Conservation (phyloP, 331 rosid genomes). For the Malus hybrid region DNA sequence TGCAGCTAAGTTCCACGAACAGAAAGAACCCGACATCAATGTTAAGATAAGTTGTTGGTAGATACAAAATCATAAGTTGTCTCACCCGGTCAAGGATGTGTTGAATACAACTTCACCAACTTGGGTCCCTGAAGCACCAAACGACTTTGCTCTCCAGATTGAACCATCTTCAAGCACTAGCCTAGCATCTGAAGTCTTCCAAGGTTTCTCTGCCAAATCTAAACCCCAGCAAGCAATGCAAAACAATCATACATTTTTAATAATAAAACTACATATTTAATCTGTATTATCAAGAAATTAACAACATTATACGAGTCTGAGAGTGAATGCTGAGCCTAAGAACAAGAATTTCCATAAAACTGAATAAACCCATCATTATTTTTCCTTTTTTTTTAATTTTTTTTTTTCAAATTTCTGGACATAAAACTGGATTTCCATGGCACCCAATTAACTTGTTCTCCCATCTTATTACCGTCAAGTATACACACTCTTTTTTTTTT, state of each 20-base stretch:
- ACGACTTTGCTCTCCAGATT: slow-evolving; percentile 81
- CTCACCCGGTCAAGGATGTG: slow-evolving; percentile 86
- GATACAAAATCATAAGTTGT: background rate
- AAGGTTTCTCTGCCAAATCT: slow-evolving; percentile 64
- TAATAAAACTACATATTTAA: background rate
- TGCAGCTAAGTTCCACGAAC: background rate
- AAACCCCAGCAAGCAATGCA: background rate
- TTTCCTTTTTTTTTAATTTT: background rate
- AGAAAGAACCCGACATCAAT: background rate
- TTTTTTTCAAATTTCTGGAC: background rate
- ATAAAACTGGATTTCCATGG: background rate
- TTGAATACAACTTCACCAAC: slow-evolving; percentile 61
- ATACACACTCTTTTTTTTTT: background rate
- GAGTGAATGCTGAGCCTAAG: background rate
- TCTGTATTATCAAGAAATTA: background rate
- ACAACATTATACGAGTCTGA: background rate
- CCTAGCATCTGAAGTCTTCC: slow-evolving; percentile 89
- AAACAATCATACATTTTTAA: background rate
- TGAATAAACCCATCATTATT: background rate
- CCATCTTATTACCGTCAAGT: background rate
- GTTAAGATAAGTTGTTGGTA: background rate
- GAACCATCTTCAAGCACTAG: slow-evolving; percentile 89
- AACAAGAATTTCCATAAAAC: background rate
- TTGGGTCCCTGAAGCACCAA: slow-evolving; percentile 55
- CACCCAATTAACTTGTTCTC: background rate